Percentiles rank a stretch among this genome's conserved stretches.
These are phyloP conservation scores for Hypoxylon sp. DNA, from an alignment of 2,329 filamentous ascomycete species.

Conservation along the genomic window DNA sequence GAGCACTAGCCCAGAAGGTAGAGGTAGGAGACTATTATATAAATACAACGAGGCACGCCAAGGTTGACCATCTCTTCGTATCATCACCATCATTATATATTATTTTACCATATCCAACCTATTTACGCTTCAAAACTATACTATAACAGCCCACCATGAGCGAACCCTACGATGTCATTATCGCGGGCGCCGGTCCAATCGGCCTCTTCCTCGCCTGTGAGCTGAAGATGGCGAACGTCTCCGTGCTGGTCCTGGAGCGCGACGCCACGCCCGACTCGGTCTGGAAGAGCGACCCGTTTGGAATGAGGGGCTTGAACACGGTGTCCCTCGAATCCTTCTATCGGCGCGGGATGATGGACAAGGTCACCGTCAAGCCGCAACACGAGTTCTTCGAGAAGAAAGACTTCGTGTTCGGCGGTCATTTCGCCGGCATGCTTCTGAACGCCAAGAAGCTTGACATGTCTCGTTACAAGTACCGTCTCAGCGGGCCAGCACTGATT, in stretches of 20 bases:
- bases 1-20: not conserved
- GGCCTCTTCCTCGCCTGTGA: conserved; percentile 56
- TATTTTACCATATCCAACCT: not conserved
- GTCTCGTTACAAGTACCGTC: conserved; percentile 49
- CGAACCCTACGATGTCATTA: conserved; percentile 52
- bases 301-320: conserved; percentile 52
- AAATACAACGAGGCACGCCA: not conserved
- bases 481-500: conserved; percentile 48
- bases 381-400: conserved; percentile 26
- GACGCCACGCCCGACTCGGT: conserved; percentile 41
- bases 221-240: conserved; percentile 50
- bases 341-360: conserved; percentile 55
- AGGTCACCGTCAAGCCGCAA: conserved; percentile 41
- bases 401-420: conserved; percentile 51
- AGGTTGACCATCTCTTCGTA: not conserved
- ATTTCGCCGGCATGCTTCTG: conserved; percentile 52
- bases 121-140: not conserved
- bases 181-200: conserved; percentile 54
- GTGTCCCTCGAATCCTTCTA: conserved; percentile 54
- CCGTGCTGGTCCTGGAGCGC: conserved; percentile 56
- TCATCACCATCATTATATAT: not conserved
- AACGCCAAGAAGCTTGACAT: conserved; percentile 49
- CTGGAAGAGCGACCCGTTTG: conserved; percentile 51
- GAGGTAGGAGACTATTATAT: not conserved
- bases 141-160: conserved; percentile 18